phyloP scores from a whole-genome alignment of 805 yeast genomes.

The Nakazawaea anatomiae region DNA sequence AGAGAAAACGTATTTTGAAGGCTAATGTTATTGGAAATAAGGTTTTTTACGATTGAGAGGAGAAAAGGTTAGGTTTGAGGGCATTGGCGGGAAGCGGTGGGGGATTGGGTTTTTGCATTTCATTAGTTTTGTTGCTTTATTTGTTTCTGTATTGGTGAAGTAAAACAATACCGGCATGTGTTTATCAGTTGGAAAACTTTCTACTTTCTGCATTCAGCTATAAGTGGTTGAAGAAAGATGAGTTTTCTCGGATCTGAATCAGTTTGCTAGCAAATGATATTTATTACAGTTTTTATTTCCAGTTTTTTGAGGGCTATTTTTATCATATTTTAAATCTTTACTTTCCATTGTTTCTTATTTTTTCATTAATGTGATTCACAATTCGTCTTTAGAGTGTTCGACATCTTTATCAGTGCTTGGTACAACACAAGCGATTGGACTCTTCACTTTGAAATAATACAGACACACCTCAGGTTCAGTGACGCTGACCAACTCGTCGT shows the following conservation, averaged over 20 bases:
- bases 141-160: too few species aligned
- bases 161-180: too few species aligned
- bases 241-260: not conserved
- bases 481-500: conserved; percentile 52
- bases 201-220: too few species aligned
- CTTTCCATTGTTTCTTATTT: too few species aligned
- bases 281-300: too few species aligned
- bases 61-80: not conserved
- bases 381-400: not conserved
- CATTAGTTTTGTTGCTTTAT: too few species aligned
- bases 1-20: not conserved
- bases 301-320: too few species aligned
- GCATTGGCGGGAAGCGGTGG: not conserved
- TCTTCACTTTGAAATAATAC: conserved; percentile 47
- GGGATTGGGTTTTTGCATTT: too few species aligned
- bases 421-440: conserved; percentile 39
- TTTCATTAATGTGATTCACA: not conserved
- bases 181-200: too few species aligned
- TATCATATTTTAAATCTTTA: too few species aligned
- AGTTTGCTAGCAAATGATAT: too few species aligned
- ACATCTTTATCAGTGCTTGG: not conserved
- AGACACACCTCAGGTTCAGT: conserved; percentile 88
- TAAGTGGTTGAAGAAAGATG: not conserved
- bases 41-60: not conserved
- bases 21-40: conserved; percentile 8